Base-by-base conservation (phyloP, 2,329 filamentous ascomycete genomes). In the Fusarium chaquense region DNA sequence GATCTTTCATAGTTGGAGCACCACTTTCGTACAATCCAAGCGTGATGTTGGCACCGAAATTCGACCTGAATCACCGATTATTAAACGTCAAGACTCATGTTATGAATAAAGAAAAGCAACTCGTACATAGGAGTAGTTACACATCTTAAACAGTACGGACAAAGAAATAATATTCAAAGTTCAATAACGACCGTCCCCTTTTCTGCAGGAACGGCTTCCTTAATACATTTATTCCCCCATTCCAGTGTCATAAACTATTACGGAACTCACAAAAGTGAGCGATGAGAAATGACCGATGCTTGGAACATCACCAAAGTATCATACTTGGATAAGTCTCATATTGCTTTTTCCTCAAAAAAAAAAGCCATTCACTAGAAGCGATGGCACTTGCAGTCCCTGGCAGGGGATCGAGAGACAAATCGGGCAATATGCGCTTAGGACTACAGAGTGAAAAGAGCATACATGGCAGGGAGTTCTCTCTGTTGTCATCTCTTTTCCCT, bases 41-140 rank as follows among this genome's bases (percentile, higher is more conserved):
- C 69, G 28, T 73, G 67, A 40, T 74, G 72, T 28, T 64, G 64
- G 62, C 72, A 74, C 15, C 62, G 59, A 46, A 74, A 74, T 44
- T 74, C 72, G 32, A 73, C 70, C 72, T 41, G 30, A 24, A n/a
- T 28, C 40, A 38, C 16, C 24, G 5, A 33, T 71, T 51, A 49
- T 51, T 36, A 49, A 44, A 33, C 30, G 20, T 30, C 46, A 13
- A 43, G 20, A 24, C n/a, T 16, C n/a, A 26, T 6, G 16, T 4
- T 20, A 24, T 26, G n/a, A 12, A 43, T 18, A 9, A 6, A 38
- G 38, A 9, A 28, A 28, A 24, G 20, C 20, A 30, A 12, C 18
- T 26, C 67, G 24, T 68, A 74, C 72, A 46, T 68, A 74, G 61
- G 71, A 74, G 55, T 74, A 74, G 46, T 74, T 71, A 38, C 72